Evolutionary conservation across 2,329 filamentous ascomycete genomes (phyloP).

Genomic region (Tolypocladium capitatum): DNA sequence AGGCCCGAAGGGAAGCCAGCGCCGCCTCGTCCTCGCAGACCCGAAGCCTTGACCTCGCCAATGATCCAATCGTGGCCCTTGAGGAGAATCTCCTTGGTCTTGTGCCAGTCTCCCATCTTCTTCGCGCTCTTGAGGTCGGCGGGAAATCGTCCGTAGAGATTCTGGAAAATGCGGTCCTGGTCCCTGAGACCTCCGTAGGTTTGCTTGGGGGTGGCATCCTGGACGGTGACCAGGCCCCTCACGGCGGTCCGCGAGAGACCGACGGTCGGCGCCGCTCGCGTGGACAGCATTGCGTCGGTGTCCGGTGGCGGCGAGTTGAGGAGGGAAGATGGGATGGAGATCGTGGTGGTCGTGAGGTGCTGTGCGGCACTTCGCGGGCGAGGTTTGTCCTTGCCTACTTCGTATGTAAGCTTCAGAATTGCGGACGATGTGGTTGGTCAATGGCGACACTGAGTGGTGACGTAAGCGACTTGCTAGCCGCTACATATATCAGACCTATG

Average conservation of each 20-base stretch:
- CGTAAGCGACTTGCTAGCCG: conserved; percentile 18
- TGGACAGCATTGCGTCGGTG: conserved; percentile 29
- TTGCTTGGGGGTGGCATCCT: conserved; percentile 57
- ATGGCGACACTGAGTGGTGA: conserved; percentile 14
- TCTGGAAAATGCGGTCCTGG: conserved; percentile 98
- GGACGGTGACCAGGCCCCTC: conserved; percentile 69
- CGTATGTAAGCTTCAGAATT: conserved; percentile 25
- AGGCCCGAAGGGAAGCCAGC: conserved; percentile 95
- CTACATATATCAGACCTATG: conserved; percentile 5
- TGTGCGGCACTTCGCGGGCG: conserved; percentile 21
- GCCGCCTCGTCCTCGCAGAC: conserved; percentile 87
- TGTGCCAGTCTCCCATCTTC: conserved; percentile 99
- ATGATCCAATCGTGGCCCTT: conserved; percentile 99
- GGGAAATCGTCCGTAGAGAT: conserved; percentile 88
- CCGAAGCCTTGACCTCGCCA: conserved; percentile 90
- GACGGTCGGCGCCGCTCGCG: conserved; percentile 26
- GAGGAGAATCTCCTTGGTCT: conserved; percentile 94
- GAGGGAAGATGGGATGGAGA: conserved; percentile 7
- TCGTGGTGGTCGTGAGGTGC: conserved; percentile 14
- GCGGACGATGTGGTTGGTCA: conserved; percentile 26
- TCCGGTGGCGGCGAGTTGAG: conserved; percentile 12
- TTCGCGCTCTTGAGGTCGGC: conserved; percentile 84
- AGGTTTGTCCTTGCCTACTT: conserved; percentile 14
- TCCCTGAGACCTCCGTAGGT: conserved; percentile 81
- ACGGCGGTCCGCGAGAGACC: conserved; percentile 30